Base-by-base conservation (phyloP, 2,329 filamentous ascomycete species). In the Diaporthe eres region DNA sequence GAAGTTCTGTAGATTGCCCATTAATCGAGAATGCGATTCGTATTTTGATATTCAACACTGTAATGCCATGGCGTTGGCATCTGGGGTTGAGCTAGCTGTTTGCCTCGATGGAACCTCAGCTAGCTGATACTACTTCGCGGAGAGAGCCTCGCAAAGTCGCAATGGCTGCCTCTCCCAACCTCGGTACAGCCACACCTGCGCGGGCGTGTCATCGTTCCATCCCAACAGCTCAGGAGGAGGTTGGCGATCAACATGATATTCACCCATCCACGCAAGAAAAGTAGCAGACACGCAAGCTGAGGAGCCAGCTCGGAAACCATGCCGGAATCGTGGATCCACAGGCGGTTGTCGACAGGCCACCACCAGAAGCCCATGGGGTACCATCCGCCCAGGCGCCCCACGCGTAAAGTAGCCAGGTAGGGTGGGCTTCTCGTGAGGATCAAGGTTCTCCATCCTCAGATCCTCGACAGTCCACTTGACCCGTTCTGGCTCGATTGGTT, bases 361-460 rank as follows among this genome's bases (percentile, higher is more conserved):
- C 65, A 70, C 65, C 65, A 70, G 47, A 55, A 55, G 47, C 65
- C 47, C 65, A 70, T 70, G 65, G 65, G 65, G 65, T 70, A 47
- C n/a, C 65, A 70, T 53, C 49, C 65, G 65, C 49, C 34, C 34
- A 28, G 49, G 28, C 60, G 65, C 63, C 72, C 72, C 75, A 76
- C 75, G 72, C 75, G 75, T 75, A 72, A 72, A 70, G 72, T 70
- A 47, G 42, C 51, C 49, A 49, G 61, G 15, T 22, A 49, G 44
- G 61, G 65, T 70, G 65, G 65, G 65, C 60, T 72, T 42, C 58
- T 47, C n/a, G 22, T 37, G 47, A 70, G 65, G 42, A 70, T 70
- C 72, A 74, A 72, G 75, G 73, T 63, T 63, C 55, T 71, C 71
- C 57, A 39, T 72, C 47, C 71, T 70, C 55, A 63, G 47, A 72